These are phyloP conservation scores for Agarophyton chilense DNA, from an alignment of 23 red algal species.

Conservation along the genomic window DNA sequence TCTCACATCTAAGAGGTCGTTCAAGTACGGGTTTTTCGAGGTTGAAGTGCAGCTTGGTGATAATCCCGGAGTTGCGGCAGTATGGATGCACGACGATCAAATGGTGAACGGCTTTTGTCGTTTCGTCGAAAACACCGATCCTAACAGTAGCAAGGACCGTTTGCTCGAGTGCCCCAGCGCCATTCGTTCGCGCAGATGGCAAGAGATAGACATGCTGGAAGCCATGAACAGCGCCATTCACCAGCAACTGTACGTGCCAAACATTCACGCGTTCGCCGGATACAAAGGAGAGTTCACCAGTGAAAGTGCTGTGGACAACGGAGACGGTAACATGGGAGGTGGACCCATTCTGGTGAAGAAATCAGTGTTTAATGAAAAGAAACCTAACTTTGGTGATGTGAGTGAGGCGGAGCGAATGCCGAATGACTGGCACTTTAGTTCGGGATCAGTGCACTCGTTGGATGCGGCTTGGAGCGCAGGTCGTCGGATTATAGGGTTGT, in stretches of 20 bases:
- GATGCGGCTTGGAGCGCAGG: background rate
- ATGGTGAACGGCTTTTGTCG: constrained; percentile 37
- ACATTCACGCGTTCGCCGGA: constrained; percentile 27
- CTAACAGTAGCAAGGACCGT: background rate
- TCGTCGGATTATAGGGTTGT: background rate
- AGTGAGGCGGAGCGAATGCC: background rate
- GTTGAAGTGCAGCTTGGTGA: constrained; percentile 16
- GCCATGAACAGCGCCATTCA: constrained; percentile 23
- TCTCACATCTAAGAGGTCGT: background rate
- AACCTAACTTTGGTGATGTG: constrained; percentile 6
- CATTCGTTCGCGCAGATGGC: constrained; percentile 30
- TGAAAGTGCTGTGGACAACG: background rate
- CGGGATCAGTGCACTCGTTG: constrained; percentile 18
- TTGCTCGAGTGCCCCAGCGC: constrained; percentile 15
- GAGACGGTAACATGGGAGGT: constrained; percentile 23
- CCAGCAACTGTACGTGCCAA: constrained; percentile 11
- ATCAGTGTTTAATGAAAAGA: constrained; percentile 2
- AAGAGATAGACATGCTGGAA: constrained; percentile 50
- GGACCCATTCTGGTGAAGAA: constrained; percentile 15
- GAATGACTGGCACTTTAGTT: constrained; percentile 35
- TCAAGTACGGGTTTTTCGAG: constrained; percentile 40
- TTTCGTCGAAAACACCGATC: background rate
- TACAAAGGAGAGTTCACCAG: constrained; percentile 41
- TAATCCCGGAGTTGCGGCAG: constrained; percentile 5
- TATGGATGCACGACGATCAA: constrained; percentile 44